Evolutionary conservation across 2,329 filamentous ascomycete genomes (phyloP).

Genomic region (Exophiala alcalophila): DNA sequence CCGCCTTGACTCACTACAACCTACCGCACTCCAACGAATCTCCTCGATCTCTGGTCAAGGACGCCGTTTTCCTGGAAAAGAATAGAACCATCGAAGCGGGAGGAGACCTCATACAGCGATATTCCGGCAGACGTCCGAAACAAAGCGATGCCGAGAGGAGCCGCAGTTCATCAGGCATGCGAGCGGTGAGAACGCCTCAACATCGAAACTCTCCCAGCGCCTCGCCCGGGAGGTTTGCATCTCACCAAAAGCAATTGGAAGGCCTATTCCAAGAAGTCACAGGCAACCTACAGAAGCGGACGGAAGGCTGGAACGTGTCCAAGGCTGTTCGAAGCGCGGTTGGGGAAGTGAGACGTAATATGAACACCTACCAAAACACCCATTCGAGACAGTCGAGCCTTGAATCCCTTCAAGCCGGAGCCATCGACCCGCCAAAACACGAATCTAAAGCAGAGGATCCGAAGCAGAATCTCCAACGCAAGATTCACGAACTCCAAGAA

Average conservation of each 20-base stretch:
- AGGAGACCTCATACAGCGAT: conserved; percentile 45
- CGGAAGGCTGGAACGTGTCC: conserved; percentile 49
- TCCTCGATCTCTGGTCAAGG: conserved; percentile 77
- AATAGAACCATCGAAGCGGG: conserved; percentile 45
- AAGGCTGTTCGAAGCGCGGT: conserved; percentile 50
- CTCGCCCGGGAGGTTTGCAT: conserved; percentile 37
- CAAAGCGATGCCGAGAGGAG: conserved; percentile 25
- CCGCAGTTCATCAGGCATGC: conserved; percentile 23
- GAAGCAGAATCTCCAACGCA: conserved; percentile 15
- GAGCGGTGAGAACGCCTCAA: conserved; percentile 27
- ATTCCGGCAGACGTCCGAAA: conserved; percentile 46
- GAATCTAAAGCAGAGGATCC: conserved; percentile 5
- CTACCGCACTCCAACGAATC: conserved; percentile 60
- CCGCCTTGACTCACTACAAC: conserved; percentile 80
- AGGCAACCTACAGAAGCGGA: conserved; percentile 47
- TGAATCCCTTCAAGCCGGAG: conserved; percentile 9
- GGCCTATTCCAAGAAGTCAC: conserved; percentile 49
- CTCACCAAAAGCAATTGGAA: conserved; percentile 44
- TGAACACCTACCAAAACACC: conserved; percentile 45
- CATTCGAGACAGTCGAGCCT: conserved; percentile 23
- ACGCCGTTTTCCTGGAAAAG: conserved; percentile 62
- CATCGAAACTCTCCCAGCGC: conserved; percentile 35
- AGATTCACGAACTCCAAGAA: conserved; percentile 38
- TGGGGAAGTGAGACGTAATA: conserved; percentile 46
- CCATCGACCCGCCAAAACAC: not conserved